Evolutionary conservation across 148 eudicot species (phyloP), one percentile per base, ranked within the genome.

Genomic region (Rhododendron kiyosumense): DNA sequence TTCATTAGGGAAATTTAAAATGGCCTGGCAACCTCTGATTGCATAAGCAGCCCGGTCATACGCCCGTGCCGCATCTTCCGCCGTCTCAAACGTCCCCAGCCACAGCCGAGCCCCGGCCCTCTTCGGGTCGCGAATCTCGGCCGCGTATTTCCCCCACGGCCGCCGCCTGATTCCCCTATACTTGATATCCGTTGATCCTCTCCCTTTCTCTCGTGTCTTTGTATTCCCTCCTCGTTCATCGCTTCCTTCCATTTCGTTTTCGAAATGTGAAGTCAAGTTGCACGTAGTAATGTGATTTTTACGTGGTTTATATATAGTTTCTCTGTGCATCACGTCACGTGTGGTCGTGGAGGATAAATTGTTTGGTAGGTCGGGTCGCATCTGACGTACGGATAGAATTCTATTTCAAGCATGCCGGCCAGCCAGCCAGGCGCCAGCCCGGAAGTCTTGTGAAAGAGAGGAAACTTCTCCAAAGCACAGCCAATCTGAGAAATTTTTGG

Each of bases 71-170:
- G 86, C 86, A 41, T 85, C 74, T n/a, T 85, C 86, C 3, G 59
- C 86, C 9, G 86, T 85, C 12, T 85, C 76, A 6, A 57, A 85
- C 8, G 86, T 85, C 7, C 86, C 86, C 0, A 85, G 74, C 86
- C 86, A 85, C 18, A 61, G 10, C 30, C 86, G 75, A 1, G 83
- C 77, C 76, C 86, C 83, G 41, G 5, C 11, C 82, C 43, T 81
- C 0, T 34, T 28, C 1, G 81, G 80, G 67, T 84, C 67, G 11
- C 85, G 85, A 3, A 84, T 84, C 85, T 84, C 85, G 0, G 85
- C 85, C 1, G 85, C 63, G 51, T 34, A 84, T 67, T 84, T 74
- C 5, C 85, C 85, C 85, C 85, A 71, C 14, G 85, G 85, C 67
- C 85, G 65, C 20, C 67, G 38, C 30, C 85, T 36, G 0, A 74